Evolutionary conservation across 1,139 yeast genomes (phyloP), one percentile per base, ranked within the genome.

Genomic region (Arxiozyma bovina): DNA sequence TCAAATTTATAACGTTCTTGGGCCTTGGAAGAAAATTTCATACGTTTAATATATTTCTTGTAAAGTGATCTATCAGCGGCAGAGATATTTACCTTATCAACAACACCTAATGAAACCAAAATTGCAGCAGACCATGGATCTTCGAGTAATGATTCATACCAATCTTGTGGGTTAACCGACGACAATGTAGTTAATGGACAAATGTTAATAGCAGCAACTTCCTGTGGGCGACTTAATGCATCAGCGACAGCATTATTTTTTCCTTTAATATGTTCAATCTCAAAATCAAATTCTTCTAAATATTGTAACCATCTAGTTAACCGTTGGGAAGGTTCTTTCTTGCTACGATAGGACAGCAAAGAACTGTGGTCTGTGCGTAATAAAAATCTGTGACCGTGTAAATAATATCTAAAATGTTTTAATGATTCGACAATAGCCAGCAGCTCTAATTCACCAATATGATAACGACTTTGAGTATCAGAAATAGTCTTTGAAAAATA

Each of bases 331-430:
- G 61, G 60, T 54, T 59, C 55, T 12, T n/a, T 50, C 50, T 5
- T 38, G 21, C 55, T 57, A 34, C 48, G 42, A 17, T 50, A 15
- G 7, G 60, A 51, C 38, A 58, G 23, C 40, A 58, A 23, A 1
- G 52, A 42, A 15, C 55, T 51, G 42, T 58, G 62, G 38, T 60
- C 60, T 1, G 61, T 60, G 20, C 59, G 17, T 18, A 58, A 22
- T 3, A 42, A 38, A 38, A 60, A 60, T 2, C 51, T 45, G 15
- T 46, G 30, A 18, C 59, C 61, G 50, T 59, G 58, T 38, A 58
- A 34, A 20, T 50, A 23, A 22, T 58, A 59, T 8, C 47, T 30
- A 42, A 57, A 55, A 30, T 58, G 60, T 20, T 53, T 42, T 18
- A 58, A 38, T 5, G 60, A 59, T 50, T 46, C 50, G 4, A 57